Conservation (phyloP, 129 eudicot genomes). For the Arctium lappa region DNA sequence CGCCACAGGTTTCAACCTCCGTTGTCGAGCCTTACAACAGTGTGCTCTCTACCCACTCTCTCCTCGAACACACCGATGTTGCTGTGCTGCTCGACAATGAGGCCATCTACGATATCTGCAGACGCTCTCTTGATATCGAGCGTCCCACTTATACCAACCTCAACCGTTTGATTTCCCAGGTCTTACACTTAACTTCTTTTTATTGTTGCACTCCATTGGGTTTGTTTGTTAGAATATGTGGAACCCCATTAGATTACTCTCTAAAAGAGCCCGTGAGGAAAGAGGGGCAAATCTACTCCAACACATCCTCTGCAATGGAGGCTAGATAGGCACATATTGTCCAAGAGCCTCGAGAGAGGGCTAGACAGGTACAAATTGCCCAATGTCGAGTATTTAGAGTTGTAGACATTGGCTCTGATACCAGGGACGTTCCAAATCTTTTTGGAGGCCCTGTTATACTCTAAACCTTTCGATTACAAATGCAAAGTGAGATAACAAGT, state of each 20-base stretch:
- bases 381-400: too few relatives aligned
- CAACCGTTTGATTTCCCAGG: conserved; percentile 52
- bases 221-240: background rate
- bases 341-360: background rate
- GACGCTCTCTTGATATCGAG: conserved; percentile 51
- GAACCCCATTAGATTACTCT: background rate
- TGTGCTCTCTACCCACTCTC: conserved; percentile 55
- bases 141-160: conserved; percentile 52
- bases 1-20: conserved; percentile 54
- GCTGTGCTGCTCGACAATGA: conserved; percentile 40
- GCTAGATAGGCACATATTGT: background rate
- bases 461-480: too few relatives aligned
- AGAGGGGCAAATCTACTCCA: background rate
- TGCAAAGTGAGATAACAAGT: too few relatives aligned
- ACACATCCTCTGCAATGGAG: background rate
- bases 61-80: conserved; percentile 54
- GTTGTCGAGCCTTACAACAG: conserved; percentile 60
- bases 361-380: too few relatives aligned
- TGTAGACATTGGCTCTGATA: too few relatives aligned
- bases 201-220: background rate
- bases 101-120: conserved; percentile 48
- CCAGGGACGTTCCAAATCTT: too few relatives aligned
- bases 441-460: too few relatives aligned
- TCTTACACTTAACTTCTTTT: background rate
- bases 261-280: background rate